phyloP scores from a whole-genome alignment of 2,329 filamentous ascomycete species.

The Trichoderma koningiopsis region DNA sequence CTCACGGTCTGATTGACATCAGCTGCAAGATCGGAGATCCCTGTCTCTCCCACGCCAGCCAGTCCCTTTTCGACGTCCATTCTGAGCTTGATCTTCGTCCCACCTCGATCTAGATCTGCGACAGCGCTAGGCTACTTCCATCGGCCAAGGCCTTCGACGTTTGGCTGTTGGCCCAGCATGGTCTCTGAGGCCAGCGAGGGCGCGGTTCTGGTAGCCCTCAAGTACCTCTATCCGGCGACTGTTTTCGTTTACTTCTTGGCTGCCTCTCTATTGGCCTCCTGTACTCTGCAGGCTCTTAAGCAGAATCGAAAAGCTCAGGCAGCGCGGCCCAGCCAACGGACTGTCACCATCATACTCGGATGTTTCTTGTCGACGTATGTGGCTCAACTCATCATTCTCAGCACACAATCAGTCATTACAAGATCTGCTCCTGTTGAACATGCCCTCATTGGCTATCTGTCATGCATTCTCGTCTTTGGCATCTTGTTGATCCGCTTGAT shows the following conservation, averaged over 20 bases:
- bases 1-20: neutral
- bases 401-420: constrained; percentile 28
- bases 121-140: constrained; percentile 4
- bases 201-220: constrained; percentile 48
- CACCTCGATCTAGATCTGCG: neutral
- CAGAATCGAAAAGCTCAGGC: constrained; percentile 27
- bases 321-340: constrained; percentile 29
- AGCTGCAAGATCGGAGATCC: neutral
- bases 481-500: constrained; percentile 59
- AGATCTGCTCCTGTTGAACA: constrained; percentile 45
- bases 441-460: constrained; percentile 58
- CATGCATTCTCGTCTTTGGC: constrained; percentile 65
- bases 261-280: constrained; percentile 54
- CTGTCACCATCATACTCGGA: constrained; percentile 47
- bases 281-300: constrained; percentile 53
- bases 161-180: constrained; percentile 24
- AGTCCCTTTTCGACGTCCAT: neutral
- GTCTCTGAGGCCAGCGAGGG: constrained; percentile 18
- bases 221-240: constrained; percentile 60
- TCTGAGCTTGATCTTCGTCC: neutral
- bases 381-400: constrained; percentile 48
- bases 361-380: constrained; percentile 50
- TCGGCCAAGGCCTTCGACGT: neutral
- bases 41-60: neutral
- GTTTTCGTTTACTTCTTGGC: constrained; percentile 61